These are phyloP conservation scores for Naganishia randhawae DNA, from an alignment of 768 basidiomycete species.

Conservation along the genomic window DNA sequence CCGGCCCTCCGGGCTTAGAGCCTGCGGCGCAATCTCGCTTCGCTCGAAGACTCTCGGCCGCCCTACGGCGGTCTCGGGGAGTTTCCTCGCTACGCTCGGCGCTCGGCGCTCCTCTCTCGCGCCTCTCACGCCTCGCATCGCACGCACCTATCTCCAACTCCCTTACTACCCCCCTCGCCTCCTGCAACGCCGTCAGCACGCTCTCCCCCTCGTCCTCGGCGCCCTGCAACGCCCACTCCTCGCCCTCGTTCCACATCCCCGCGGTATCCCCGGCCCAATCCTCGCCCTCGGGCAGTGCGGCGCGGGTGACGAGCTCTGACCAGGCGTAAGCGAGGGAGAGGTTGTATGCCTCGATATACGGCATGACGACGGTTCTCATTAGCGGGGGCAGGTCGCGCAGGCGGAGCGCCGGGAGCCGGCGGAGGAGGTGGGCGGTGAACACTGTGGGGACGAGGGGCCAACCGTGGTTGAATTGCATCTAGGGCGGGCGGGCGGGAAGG, in stretches of 20 bases:
- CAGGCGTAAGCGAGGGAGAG: slow-evolving; percentile 80
- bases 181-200: neutral
- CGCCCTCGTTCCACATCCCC: slow-evolving; percentile 27
- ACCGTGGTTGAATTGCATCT: slow-evolving; percentile 88
- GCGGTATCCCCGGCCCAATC: slow-evolving; percentile 32
- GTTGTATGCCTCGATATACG: neutral
- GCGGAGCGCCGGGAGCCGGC: slow-evolving; percentile 52
- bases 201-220: neutral
- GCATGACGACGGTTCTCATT: slow-evolving; percentile 53
- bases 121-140: neutral
- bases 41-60: too few relatives aligned
- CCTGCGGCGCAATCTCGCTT: neutral
- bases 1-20: too few relatives aligned
- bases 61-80: too few relatives aligned
- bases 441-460: slow-evolving; percentile 81
- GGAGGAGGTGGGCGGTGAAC: slow-evolving; percentile 71
- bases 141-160: neutral
- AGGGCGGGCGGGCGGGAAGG: slow-evolving; percentile 24
- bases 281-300: slow-evolving; percentile 65
- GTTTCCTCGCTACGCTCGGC: neutral
- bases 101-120: too few relatives aligned
- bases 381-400: slow-evolving; percentile 53
- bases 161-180: neutral
- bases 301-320: slow-evolving; percentile 64
- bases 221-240: slow-evolving; percentile 26